Evolutionary conservation across 2,329 filamentous ascomycete species (phyloP).

Genomic region (Fusarium pilosicola): DNA sequence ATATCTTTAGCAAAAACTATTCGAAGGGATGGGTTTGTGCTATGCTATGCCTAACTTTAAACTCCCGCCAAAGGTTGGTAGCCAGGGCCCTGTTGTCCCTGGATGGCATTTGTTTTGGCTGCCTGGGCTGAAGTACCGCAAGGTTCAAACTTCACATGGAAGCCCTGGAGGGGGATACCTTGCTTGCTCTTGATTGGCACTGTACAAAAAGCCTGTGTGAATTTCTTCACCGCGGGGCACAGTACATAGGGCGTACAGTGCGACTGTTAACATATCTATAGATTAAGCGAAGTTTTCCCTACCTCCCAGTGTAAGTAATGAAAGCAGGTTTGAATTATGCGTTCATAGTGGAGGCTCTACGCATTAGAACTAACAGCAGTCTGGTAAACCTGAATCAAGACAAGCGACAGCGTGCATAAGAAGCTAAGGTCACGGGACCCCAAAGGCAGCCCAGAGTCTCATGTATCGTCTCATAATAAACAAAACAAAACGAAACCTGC

Average conservation of each 20-base stretch:
- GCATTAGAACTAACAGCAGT: background rate
- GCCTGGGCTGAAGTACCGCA: background rate
- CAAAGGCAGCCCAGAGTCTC: background rate
- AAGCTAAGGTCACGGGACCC: background rate
- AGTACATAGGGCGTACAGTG: slow-evolving; percentile 23
- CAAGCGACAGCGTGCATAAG: background rate
- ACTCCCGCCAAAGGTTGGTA: background rate
- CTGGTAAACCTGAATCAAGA: slow-evolving; percentile 3
- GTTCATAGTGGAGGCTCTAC: slow-evolving; percentile 13
- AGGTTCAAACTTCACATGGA: background rate
- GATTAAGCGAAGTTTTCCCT: slow-evolving; percentile 32
- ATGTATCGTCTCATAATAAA: background rate
- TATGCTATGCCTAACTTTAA: background rate
- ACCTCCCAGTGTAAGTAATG: background rate
- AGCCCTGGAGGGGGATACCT: slow-evolving; percentile 1
- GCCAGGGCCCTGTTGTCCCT: slow-evolving; percentile 12
- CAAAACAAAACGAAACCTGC: background rate
- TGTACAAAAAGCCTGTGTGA: slow-evolving; percentile 25
- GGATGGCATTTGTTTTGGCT: slow-evolving; percentile 10
- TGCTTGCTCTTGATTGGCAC: slow-evolving; percentile 2
- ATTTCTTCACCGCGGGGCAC: slow-evolving; percentile 31
- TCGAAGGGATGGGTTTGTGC: slow-evolving; percentile 10
- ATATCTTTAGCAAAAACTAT: background rate
- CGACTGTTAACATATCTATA: background rate
- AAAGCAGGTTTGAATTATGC: slow-evolving; percentile 8